Percentiles rank a stretch among this genome's conserved stretches.
These are phyloP conservation scores for Trametes hirsuta DNA, from an alignment of 1,284 basidiomycete species.

Conservation along the genomic window DNA sequence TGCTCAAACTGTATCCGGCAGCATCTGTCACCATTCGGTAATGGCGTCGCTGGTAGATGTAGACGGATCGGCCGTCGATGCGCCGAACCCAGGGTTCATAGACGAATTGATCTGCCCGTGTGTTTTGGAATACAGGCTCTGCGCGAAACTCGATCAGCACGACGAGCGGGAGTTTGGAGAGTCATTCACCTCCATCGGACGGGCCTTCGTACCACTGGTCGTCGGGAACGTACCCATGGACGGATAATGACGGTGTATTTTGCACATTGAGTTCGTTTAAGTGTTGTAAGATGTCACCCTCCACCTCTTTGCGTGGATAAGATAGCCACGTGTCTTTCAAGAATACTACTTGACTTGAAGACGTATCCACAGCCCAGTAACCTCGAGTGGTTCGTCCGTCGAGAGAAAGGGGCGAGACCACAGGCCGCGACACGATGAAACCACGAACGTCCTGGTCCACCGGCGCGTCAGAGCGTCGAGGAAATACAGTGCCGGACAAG, in stretches of 20 bases:
- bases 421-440: constrained; percentile 3
- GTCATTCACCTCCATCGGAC: no score
- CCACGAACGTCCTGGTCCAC: background rate
- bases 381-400: constrained; percentile 1
- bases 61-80: background rate
- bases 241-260: background rate
- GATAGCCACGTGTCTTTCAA: constrained; percentile 9
- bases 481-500: background rate
- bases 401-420: background rate
- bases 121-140: no score
- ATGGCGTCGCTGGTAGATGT: background rate
- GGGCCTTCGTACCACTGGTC: no score
- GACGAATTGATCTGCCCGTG: no score
- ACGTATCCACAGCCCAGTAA: constrained; percentile 1
- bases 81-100: no score
- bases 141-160: no score
- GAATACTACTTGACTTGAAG: background rate
- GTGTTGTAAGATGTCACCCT: background rate
- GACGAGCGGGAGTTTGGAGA: no score
- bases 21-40: background rate
- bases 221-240: background rate
- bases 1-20: background rate
- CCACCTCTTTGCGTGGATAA: background rate
- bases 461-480: background rate
- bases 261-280: background rate